Evolutionary conservation across 306 rosid species (phyloP).

Genomic region (Sesbania bispinosa): DNA sequence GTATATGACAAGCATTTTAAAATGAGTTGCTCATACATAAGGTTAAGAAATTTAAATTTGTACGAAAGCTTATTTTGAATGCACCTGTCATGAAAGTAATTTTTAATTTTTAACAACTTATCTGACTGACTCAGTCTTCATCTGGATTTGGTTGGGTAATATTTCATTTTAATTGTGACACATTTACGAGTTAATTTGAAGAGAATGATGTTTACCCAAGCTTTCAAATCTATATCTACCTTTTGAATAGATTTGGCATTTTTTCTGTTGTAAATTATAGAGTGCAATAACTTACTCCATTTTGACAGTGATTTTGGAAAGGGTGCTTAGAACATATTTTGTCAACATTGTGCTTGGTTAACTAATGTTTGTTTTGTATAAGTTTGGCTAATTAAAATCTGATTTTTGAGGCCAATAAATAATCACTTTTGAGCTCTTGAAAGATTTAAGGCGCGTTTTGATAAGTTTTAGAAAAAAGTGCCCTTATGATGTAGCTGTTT

Average conservation of each 20-base stretch:
- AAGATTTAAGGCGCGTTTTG: background rate
- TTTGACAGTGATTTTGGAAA: background rate
- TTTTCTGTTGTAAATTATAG: background rate
- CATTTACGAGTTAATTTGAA: background rate
- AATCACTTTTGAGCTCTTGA: background rate
- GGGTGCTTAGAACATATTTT: background rate
- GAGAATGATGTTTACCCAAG: slow-evolving; percentile 3
- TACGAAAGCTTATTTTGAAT: background rate
- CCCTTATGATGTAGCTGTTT: background rate
- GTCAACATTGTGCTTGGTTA: background rate
- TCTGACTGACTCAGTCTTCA: background rate
- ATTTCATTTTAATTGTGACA: background rate
- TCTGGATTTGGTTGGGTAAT: slow-evolving; percentile 8
- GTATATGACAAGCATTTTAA: background rate
- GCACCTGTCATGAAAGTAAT: background rate
- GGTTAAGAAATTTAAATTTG: background rate
- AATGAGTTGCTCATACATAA: background rate
- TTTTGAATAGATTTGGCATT: background rate
- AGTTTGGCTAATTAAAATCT: background rate
- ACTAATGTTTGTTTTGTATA: background rate
- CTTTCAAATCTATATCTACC: background rate
- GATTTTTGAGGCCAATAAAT: background rate
- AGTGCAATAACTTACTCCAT: background rate
- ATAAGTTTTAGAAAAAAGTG: background rate
- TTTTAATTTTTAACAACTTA: background rate